Percentiles rank a stretch among this genome's conserved stretches.
Evolutionary conservation across 495 filamentous ascomycete genomes (phyloP).

Genomic region (Penicillium cinerascens): DNA sequence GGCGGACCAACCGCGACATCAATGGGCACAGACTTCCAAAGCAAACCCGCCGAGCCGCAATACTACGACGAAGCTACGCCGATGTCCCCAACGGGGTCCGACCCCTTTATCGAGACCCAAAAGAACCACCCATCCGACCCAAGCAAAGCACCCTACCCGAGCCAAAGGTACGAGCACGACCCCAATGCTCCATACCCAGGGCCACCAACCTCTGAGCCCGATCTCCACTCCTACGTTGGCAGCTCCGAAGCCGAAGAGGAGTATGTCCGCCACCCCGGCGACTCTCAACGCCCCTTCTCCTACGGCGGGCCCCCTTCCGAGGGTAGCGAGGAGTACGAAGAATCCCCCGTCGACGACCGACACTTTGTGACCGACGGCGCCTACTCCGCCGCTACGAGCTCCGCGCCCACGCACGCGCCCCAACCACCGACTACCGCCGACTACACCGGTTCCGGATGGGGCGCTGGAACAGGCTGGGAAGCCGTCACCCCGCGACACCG

Average conservation of each 20-base stretch:
- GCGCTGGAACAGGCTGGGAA: conserved; percentile 67
- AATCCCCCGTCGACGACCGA: conserved; percentile 42
- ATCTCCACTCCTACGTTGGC: conserved; percentile 50
- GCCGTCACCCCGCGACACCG: conserved; percentile 75
- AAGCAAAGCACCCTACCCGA: conserved; percentile 30
- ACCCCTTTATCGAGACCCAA: conserved; percentile 51
- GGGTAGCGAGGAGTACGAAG: conserved; percentile 55
- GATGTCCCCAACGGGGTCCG: conserved; percentile 53
- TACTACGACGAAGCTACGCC: conserved; percentile 43
- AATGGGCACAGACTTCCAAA: conserved; percentile 23
- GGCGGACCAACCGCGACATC: conserved; percentile 24
- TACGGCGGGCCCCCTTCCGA: conserved; percentile 38
- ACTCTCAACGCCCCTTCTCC: conserved; percentile 38
- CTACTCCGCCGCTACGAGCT: conserved; percentile 38
- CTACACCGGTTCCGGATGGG: conserved; percentile 64
- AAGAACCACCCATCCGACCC: conserved; percentile 20
- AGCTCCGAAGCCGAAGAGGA: conserved; percentile 57
- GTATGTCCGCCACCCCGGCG: conserved; percentile 49
- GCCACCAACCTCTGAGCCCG: conserved; percentile 36
- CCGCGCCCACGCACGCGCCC: conserved; percentile 27
- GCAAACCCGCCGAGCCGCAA: conserved; percentile 27
- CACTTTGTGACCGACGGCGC: conserved; percentile 45
- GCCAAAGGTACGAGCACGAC: conserved; percentile 47
- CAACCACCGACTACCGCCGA: conserved; percentile 39
- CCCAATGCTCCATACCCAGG: conserved; percentile 31